Conservation (phyloP, 176 grass and related monocot species). For the Alopecurus myosuroides region DNA sequence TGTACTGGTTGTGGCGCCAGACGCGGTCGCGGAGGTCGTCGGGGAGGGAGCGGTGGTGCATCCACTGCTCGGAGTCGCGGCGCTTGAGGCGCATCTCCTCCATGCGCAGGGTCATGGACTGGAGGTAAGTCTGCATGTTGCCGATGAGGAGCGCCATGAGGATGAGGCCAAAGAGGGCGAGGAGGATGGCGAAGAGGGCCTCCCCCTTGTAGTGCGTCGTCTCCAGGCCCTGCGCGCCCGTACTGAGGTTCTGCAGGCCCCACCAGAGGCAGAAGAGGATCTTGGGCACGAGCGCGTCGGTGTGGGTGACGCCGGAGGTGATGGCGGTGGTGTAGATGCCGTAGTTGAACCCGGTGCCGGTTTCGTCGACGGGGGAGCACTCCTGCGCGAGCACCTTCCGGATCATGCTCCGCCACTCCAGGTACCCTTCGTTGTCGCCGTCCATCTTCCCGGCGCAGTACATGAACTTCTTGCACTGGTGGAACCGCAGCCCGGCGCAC, state of each 20-base stretch:
- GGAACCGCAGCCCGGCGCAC: slow-evolving; percentile 33
- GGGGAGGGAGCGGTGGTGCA: slow-evolving; percentile 60
- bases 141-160: slow-evolving; percentile 96
- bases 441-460: slow-evolving; percentile 47
- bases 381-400: slow-evolving; percentile 30
- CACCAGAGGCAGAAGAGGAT: slow-evolving; percentile 88
- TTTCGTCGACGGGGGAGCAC: slow-evolving; percentile 38
- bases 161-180: slow-evolving; percentile 75
- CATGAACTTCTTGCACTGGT: slow-evolving; percentile 56
- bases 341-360: slow-evolving; percentile 47
- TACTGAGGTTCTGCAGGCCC: slow-evolving; percentile 90
- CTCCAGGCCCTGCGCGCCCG: slow-evolving; percentile 65
- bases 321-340: slow-evolving; percentile 70
- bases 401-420: slow-evolving; percentile 56
- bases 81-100: slow-evolving; percentile 73
- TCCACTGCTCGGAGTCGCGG: slow-evolving; percentile 67
- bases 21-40: slow-evolving; percentile 54
- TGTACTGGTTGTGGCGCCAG: slow-evolving; percentile 68
- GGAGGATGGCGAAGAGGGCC: slow-evolving; percentile 74
- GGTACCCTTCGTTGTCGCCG: slow-evolving; percentile 10
- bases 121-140: slow-evolving; percentile 93
- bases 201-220: slow-evolving; percentile 77
- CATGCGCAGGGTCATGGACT: slow-evolving; percentile 54
- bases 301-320: slow-evolving; percentile 52
- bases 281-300: slow-evolving; percentile 37